These are phyloP conservation scores for Xylaria nigripes DNA, from an alignment of 495 filamentous ascomycete genomes.

Conservation along the genomic window DNA sequence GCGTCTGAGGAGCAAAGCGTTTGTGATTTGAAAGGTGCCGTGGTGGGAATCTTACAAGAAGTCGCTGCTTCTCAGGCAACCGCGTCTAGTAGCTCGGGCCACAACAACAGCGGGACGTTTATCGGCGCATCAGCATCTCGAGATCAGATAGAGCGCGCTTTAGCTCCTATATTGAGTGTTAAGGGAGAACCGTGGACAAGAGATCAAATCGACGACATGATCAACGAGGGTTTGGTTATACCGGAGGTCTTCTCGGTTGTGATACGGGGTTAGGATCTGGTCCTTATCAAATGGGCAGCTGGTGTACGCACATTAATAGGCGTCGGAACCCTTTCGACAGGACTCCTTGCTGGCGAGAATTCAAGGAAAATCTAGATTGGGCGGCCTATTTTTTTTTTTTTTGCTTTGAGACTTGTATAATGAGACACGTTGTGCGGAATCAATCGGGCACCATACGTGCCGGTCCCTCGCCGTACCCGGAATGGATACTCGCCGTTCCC, in stretches of 20 bases:
- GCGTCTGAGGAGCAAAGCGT: constrained; percentile 29
- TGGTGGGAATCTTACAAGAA: constrained; percentile 11
- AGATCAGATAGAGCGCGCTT: neutral
- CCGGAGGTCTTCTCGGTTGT: constrained; percentile 3
- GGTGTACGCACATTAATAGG: too few species aligned
- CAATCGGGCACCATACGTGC: too few species aligned
- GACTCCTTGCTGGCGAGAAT: too few species aligned
- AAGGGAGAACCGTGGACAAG: constrained; percentile 2
- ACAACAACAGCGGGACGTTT: neutral
- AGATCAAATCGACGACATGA: constrained; percentile 4
- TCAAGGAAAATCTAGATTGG: too few species aligned
- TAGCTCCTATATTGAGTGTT: neutral
- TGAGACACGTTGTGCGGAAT: too few species aligned
- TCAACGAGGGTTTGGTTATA: neutral
- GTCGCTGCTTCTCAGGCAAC: neutral
- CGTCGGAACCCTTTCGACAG: too few species aligned
- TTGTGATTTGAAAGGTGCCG: constrained; percentile 15
- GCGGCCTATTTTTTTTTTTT: too few species aligned
- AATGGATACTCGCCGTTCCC: too few species aligned
- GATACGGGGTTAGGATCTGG: too few species aligned
- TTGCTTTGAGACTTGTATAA: too few species aligned
- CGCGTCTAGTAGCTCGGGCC: constrained; percentile 2
- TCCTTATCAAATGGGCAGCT: too few species aligned
- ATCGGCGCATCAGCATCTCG: neutral
- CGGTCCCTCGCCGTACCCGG: too few species aligned